Base-by-base conservation (phyloP, 139 green algal species). In the Coccomyxa sp. region DNA sequence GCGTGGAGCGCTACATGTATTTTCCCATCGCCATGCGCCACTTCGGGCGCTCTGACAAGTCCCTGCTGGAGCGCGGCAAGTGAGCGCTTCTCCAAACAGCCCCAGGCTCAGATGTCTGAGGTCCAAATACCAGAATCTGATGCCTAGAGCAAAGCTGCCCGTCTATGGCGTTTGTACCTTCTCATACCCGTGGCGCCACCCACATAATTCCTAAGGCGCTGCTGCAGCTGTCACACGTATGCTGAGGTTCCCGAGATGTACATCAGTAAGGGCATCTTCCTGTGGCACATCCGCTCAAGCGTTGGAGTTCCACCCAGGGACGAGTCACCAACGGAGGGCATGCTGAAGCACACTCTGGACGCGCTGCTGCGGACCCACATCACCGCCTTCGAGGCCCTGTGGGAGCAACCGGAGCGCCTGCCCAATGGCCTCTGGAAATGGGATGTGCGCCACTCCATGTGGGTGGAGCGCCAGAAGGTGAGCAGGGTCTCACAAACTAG, bases 1-100 rank as follows among this genome's bases (percentile, higher is more conserved):
- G 86, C 80, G 79, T 93, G 12, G 91, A 96, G 81, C 88, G 94
- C 8, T 98, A 98, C 87, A 88, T 97, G 74, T 98, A 91, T 85
- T 98, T 98, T 81, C 94, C 90, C 7, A 70, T 70, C 27, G 68
- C 44, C 29, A 70, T 70, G 27, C 78, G 78, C 44, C 78, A 82
- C n/a, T n/a, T n/a, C n/a, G n/a, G n/a, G n/a, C n/a, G n/a, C n/a
- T n/a, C n/a, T n/a, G 54, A 38, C 72, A 76, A 70, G 31, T 78
- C 79, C 18, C 55, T 82, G 22, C 79, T 82, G 55, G 79, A 82
- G 29, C 7, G 38, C 14, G 50, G 73, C 34, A 79, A 55, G 75
- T n/a, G n/a, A n/a, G n/a, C n/a, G n/a, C n/a, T 79, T 35, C 68
- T 5, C 2, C 29, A 33, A 2, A 2, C 68, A 2, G 6, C 31